These are phyloP conservation scores for Pseudonitzschia pungens DNA, from an alignment of 108 stramenopile genomes.

Conservation along the genomic window DNA sequence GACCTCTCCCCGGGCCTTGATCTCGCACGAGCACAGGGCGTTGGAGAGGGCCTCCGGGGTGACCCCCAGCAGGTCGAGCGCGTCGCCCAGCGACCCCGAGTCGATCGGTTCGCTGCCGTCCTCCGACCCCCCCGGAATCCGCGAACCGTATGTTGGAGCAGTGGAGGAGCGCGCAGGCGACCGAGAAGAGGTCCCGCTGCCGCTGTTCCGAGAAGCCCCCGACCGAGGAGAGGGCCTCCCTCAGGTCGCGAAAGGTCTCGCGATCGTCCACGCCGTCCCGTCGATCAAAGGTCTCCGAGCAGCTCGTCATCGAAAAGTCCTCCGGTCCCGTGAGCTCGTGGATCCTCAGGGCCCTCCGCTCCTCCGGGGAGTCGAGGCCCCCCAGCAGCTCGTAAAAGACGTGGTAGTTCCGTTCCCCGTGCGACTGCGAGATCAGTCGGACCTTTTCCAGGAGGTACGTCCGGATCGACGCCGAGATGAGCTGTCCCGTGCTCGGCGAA, in stretches of 20 bases:
- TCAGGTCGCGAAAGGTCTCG: slow-evolving; percentile 63
- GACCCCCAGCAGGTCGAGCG: slow-evolving; percentile 69
- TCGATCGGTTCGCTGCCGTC: slow-evolving; percentile 43
- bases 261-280: slow-evolving; percentile 78
- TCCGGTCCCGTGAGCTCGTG: slow-evolving; percentile 34
- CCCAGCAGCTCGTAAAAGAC: slow-evolving; percentile 89
- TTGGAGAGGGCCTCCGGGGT: slow-evolving; percentile 50
- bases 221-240: slow-evolving; percentile 66
- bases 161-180: slow-evolving; percentile 67
- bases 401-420: slow-evolving; percentile 91
- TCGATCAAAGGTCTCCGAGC: slow-evolving; percentile 77
- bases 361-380: slow-evolving; percentile 41
- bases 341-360: slow-evolving; percentile 46
- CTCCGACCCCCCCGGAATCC: slow-evolving; percentile 24
- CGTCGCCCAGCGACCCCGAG: slow-evolving; percentile 46
- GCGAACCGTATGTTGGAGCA: slow-evolving; percentile 69
- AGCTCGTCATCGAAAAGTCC: slow-evolving; percentile 71
- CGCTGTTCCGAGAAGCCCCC: slow-evolving; percentile 52
- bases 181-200: slow-evolving; percentile 52
- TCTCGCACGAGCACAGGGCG: slow-evolving; percentile 67
- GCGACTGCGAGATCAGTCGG: slow-evolving; percentile 62
- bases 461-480: slow-evolving; percentile 74
- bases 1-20: slow-evolving; percentile 74
- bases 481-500: slow-evolving; percentile 41
- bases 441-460: slow-evolving; percentile 86